Evolutionary conservation across 2,329 filamentous ascomycete genomes (phyloP).

Genomic region (Alternaria dauci): DNA sequence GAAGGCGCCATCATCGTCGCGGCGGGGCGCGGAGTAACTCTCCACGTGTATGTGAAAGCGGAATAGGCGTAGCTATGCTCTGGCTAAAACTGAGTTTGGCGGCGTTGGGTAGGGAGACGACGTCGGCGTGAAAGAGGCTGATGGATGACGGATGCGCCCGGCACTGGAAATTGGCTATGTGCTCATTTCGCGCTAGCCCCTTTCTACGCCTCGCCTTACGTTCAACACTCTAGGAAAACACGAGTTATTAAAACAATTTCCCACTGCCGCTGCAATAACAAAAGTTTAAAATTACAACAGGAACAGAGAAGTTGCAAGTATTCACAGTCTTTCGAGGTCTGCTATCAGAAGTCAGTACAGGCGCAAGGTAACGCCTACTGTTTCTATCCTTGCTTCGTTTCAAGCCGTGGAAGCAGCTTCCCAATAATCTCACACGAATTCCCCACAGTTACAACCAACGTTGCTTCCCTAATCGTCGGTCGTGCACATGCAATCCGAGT

Average conservation of each 20-base stretch:
- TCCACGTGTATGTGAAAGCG: constrained; percentile 3
- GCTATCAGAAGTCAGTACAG: no score
- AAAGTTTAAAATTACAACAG: no score
- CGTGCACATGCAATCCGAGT: background rate
- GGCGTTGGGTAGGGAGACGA: constrained; percentile 2
- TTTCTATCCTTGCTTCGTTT: no score
- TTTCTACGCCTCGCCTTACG: constrained; percentile 6
- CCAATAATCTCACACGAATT: background rate
- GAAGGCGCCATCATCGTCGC: constrained; percentile 43
- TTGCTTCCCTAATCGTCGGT: background rate
- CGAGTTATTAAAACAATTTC: no score
- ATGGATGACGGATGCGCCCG: constrained; percentile 27
- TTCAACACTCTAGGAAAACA: no score
- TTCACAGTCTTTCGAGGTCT: no score
- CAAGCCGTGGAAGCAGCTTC: background rate
- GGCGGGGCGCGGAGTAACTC: constrained; percentile 8
- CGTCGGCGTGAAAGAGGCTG: constrained; percentile 14
- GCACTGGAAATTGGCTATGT: constrained; percentile 31
- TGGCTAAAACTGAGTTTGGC: constrained; percentile 23
- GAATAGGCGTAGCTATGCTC: constrained; percentile 25
- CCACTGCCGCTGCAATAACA: no score
- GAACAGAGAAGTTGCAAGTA: no score
- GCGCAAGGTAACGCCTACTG: no score
- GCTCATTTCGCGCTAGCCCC: constrained; percentile 7
- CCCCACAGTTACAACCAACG: background rate